These are phyloP conservation scores for Leccinum griseonigrum DNA, from an alignment of 1,284 basidiomycete genomes.

Conservation along the genomic window DNA sequence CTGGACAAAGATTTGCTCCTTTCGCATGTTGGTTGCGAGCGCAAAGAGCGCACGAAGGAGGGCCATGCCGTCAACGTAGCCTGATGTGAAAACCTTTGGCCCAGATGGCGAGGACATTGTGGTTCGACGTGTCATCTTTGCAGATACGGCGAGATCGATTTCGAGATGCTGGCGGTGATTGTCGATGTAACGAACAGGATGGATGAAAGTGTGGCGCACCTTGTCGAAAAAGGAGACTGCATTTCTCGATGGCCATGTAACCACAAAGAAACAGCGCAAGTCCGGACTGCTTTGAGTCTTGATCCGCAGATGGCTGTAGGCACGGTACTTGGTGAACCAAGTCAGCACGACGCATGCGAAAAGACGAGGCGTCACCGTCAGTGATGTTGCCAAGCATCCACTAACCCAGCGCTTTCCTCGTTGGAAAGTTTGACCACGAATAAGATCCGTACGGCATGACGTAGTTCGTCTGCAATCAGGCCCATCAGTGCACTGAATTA, in stretches of 20 bases:
- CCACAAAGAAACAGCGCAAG: conserved; percentile 80
- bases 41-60: conserved; percentile 85
- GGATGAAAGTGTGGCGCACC: conserved; percentile 39
- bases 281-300: conserved; percentile 54
- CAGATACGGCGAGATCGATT: conserved; percentile 77
- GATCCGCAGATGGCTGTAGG: conserved; percentile 53
- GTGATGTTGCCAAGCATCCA: conserved; percentile 68
- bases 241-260: conserved; percentile 80
- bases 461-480: conserved; percentile 57
- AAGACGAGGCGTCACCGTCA: conserved; percentile 41
- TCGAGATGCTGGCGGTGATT: conserved; percentile 63
- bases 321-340: conserved; percentile 54
- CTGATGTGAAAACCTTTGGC: conserved; percentile 89
- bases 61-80: conserved; percentile 92
- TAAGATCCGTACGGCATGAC: conserved; percentile 69
- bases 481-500: not conserved
- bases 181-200: not conserved
- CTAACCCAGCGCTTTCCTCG: conserved; percentile 56
- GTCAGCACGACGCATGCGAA: conserved; percentile 10
- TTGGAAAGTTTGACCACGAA: conserved; percentile 74
- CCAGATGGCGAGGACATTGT: conserved; percentile 80
- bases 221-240: conserved; percentile 67
- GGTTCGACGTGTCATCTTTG: conserved; percentile 63
- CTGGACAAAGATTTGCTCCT: conserved; percentile 63
- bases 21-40: conserved; percentile 71